Base-by-base conservation (phyloP, 208 protist species). In the Leishmania guyanensis region DNA sequence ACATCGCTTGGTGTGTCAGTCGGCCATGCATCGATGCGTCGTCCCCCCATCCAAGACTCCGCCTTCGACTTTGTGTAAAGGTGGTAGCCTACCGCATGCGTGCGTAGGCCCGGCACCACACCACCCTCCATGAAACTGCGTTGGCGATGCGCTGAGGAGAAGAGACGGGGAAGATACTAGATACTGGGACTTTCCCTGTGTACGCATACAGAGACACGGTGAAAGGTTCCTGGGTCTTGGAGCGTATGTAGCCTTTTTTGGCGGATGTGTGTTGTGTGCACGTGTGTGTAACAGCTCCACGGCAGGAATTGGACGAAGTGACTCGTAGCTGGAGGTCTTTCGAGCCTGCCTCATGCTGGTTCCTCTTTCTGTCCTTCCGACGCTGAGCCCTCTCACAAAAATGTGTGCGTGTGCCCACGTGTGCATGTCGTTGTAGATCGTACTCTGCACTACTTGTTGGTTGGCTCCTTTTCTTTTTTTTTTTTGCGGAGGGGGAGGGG, bases 1-100 rank as follows among this genome's bases (percentile, higher is more conserved):
- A 93, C 91, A 1, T 96, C 92, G 33, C 53, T 95, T 8, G 92
- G 93, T 33, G 86, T 96, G 50, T 89, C 86, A 1, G 33, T 48
- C 33, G 78, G 65, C 2, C 95, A 98, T 80, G 92, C 90, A 1
- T 79, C 79, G 46, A 80, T 96, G 80, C 91, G 93, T 14, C 87
- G 89, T 36, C 92, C 92, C 12, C 51, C 86, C 10, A 73, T 89
- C 14, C 83, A 87, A 26, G 88, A 98, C 46, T 82, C 88, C 20
- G 83, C 84, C 17, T 93, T 94, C 74, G 78, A 88, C 22, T 90
- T 93, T 84, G 86, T 87, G 9, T 96, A 91, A 71, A 22, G 9
- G 43, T 33, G 22, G 53, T 50, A 29, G 29, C 29, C 29, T 39
- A 22, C 62, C 14, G 16, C 29, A 68, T 16, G 33, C 29, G 26